phyloP scores from a whole-genome alignment of 495 filamentous ascomycete genomes.

The Penicillium verhagenii region DNA sequence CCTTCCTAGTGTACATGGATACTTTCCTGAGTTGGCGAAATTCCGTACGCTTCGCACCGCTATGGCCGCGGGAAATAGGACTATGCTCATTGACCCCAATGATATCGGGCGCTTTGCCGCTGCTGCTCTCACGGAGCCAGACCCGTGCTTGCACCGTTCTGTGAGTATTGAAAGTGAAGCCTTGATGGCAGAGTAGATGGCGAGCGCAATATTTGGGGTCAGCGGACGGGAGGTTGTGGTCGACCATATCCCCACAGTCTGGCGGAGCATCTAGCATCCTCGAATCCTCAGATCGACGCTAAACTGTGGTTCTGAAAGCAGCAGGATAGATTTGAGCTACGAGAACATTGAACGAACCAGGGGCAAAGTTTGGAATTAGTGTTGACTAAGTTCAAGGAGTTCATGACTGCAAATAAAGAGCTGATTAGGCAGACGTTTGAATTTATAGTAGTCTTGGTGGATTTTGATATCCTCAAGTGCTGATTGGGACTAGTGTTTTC shows the following conservation, averaged over 20 bases:
- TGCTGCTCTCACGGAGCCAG: background rate
- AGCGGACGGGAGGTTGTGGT: background rate
- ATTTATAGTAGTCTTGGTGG: background rate
- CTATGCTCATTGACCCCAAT: background rate
- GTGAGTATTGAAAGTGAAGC: background rate
- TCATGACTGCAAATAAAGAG: background rate
- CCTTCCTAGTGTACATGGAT: background rate
- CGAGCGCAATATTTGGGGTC: background rate
- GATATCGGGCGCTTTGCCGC: background rate
- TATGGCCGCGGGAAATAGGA: background rate
- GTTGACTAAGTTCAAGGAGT: conserved; percentile 4
- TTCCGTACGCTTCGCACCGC: background rate
- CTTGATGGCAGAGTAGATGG: background rate
- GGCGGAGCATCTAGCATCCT: background rate
- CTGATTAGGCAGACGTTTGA: conserved; percentile 2
- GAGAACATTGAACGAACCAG: too few species aligned
- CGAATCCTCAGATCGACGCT: background rate
- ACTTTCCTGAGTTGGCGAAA: background rate
- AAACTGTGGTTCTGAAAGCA: background rate
- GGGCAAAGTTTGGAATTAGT: background rate
- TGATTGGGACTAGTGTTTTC: too few species aligned
- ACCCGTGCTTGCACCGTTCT: background rate
- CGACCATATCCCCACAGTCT: background rate
- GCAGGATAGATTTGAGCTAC: background rate
- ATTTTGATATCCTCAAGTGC: too few species aligned